phyloP scores from a whole-genome alignment of 1,284 basidiomycete species.

The Naganishia cerealis region DNA sequence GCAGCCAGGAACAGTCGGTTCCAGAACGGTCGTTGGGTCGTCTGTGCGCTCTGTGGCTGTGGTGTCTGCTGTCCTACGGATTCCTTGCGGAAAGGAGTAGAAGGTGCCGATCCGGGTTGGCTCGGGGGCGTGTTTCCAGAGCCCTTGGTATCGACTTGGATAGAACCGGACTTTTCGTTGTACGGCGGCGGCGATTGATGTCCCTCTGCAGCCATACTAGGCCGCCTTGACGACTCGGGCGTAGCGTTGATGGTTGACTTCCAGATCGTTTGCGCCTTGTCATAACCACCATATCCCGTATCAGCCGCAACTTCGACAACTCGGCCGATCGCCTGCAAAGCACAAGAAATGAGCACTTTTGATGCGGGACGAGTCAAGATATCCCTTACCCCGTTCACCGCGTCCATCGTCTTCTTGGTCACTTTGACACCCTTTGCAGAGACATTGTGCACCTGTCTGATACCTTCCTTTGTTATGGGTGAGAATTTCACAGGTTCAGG shows the following conservation, averaged over 20 bases:
- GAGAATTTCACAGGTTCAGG: slow-evolving; percentile 63
- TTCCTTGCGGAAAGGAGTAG: neutral
- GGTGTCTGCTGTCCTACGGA: neutral
- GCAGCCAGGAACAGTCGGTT: slow-evolving; percentile 64
- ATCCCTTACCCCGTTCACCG: slow-evolving; percentile 65
- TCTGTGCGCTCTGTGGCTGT: slow-evolving; percentile 4
- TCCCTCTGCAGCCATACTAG: neutral
- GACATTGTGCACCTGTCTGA: slow-evolving; percentile 64
- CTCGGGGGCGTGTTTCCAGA: neutral
- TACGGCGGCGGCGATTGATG: slow-evolving; percentile 4
- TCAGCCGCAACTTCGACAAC: slow-evolving; percentile 38
- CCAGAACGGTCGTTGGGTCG: slow-evolving; percentile 43
- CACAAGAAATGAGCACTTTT: slow-evolving; percentile 45
- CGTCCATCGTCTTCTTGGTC: slow-evolving; percentile 63
- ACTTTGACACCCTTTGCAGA: slow-evolving; percentile 68
- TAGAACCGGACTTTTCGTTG: slow-evolving; percentile 4
- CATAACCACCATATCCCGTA: slow-evolving; percentile 25
- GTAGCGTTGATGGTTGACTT: slow-evolving; percentile 5
- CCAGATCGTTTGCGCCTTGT: slow-evolving; percentile 29
- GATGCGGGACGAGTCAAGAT: slow-evolving; percentile 36
- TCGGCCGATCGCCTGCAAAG: slow-evolving; percentile 41
- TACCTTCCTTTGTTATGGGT: slow-evolving; percentile 61
- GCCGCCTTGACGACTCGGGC: neutral
- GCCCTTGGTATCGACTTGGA: slow-evolving; percentile 4
- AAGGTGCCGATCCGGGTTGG: neutral